Percentiles rank a stretch among this genome's conserved stretches.
phyloP scores from a whole-genome alignment of 495 filamentous ascomycete species.

The Aspergillus nanangensis region DNA sequence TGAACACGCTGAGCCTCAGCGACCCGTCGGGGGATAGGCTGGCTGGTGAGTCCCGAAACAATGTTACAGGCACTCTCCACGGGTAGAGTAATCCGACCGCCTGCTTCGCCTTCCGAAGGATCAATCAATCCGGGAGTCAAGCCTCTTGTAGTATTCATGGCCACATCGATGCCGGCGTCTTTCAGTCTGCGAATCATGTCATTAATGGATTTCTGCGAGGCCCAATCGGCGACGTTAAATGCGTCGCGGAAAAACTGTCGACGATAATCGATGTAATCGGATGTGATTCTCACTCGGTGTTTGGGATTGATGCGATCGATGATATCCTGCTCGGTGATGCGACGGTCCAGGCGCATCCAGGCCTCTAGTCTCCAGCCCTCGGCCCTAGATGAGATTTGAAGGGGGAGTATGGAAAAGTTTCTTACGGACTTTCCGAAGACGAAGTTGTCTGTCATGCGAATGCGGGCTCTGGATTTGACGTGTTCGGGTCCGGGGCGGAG shows the following conservation, averaged over 20 bases:
- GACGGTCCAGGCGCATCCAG: constrained; percentile 17
- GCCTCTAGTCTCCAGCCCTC: constrained; percentile 20
- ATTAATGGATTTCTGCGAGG: constrained; percentile 3
- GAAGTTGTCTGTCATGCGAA: constrained; percentile 1
- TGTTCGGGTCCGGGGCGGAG: constrained; percentile 6
- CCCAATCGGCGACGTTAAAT: constrained; percentile 13
- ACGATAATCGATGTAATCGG: constrained; percentile 4
- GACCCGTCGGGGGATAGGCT: not conserved
- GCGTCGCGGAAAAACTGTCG: constrained; percentile 6
- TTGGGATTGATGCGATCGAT: constrained; percentile 16
- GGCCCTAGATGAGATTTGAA: constrained; percentile 15
- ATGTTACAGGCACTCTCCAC: not conserved
- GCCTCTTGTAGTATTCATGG: constrained; percentile 10
- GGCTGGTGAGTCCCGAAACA: not conserved
- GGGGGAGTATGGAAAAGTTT: constrained; percentile 8
- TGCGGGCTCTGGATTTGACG: not conserved
- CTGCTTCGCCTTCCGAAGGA: constrained; percentile 6
- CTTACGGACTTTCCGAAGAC: constrained; percentile 11
- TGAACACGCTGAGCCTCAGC: not conserved
- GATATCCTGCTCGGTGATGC: constrained; percentile 16
- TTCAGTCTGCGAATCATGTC: not conserved
- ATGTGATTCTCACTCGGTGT: not conserved
- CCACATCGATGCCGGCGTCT: constrained; percentile 4
- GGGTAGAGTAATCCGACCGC: constrained; percentile 5
- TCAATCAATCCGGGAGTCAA: constrained; percentile 12